Percentiles rank a stretch among this genome's conserved stretches.
Conservation (phyloP, 192 early-diverging fungal genomes). For the Backusella psychrophila region DNA sequence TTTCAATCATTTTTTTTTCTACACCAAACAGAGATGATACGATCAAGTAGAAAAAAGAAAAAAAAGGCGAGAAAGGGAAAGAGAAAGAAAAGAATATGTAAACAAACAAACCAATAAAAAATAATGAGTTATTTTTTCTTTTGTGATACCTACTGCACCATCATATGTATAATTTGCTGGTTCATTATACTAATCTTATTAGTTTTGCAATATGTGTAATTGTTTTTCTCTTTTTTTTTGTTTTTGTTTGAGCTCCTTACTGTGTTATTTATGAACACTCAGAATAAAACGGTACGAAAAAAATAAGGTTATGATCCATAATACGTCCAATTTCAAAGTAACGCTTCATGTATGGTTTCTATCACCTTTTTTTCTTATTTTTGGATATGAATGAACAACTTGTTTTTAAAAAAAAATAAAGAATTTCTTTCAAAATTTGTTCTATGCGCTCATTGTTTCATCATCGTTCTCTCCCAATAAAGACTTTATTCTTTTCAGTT, state of each 20-base stretch:
- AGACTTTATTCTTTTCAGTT: not conserved
- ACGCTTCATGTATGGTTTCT: not conserved
- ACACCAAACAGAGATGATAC: not conserved
- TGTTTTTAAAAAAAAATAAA: not conserved
- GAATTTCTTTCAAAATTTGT: not conserved
- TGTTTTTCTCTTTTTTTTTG: not conserved
- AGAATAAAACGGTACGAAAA: not conserved
- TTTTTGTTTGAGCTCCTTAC: not conserved
- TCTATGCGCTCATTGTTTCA: not conserved
- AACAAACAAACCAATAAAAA: conserved; percentile 3
- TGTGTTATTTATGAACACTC: not conserved
- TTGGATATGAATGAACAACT: not conserved
- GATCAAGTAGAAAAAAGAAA: not conserved
- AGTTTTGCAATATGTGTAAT: not conserved
- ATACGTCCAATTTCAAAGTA: not conserved
- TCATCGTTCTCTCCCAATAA: not conserved
- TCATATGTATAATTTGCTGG: not conserved
- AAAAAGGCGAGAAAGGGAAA: not conserved
- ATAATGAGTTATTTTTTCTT: not conserved
- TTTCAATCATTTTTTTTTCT: not conserved
- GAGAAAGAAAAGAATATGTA: not conserved
- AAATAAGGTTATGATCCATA: not conserved
- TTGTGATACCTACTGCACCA: not conserved
- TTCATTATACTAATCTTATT: not conserved
- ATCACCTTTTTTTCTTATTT: not conserved